These are phyloP conservation scores for Daedalea quercina DNA, from an alignment of 768 basidiomycete species.

Conservation along the genomic window DNA sequence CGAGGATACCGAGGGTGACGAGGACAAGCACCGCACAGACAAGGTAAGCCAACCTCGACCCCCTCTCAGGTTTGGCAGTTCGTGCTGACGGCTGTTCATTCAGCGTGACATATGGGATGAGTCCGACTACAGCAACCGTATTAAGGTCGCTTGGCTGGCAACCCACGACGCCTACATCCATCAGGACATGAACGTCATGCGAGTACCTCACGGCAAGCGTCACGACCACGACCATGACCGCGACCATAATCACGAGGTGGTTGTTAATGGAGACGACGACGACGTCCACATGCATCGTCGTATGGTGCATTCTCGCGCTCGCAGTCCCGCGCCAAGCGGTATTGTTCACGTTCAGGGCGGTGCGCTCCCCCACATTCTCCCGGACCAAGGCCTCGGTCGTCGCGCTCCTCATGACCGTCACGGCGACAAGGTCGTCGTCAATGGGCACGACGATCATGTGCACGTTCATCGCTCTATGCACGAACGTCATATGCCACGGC, in stretches of 20 bases:
- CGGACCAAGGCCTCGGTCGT: not conserved
- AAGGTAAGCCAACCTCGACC: not conserved
- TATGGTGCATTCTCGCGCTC: conserved; percentile 2
- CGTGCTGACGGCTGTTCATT: not conserved
- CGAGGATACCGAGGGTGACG: not conserved
- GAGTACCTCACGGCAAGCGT: not conserved
- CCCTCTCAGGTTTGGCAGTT: not conserved
- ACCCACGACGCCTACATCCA: not conserved
- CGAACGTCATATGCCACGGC: too few species aligned
- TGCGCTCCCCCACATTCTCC: conserved; percentile 6
- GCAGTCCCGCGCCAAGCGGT: conserved; percentile 4
- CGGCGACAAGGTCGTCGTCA: conserved; percentile 7
- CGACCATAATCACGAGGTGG: conserved; percentile 14
- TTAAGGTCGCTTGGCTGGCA: conserved; percentile 6
- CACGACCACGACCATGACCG: conserved; percentile 15
- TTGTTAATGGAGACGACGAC: conserved; percentile 22
- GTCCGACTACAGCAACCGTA: conserved; percentile 11
- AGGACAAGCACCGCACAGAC: not conserved
- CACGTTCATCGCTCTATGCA: conserved; percentile 3
- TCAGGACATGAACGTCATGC: not conserved
- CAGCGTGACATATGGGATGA: conserved; percentile 14
- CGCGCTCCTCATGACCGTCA: not conserved
- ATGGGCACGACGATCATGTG: conserved; percentile 19
- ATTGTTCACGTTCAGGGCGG: conserved; percentile 7
- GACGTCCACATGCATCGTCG: conserved; percentile 16